Percentiles rank a stretch among this genome's conserved stretches.
phyloP scores from a whole-genome alignment of 805 yeast genomes.

The Saccharomycopsis sp. region DNA sequence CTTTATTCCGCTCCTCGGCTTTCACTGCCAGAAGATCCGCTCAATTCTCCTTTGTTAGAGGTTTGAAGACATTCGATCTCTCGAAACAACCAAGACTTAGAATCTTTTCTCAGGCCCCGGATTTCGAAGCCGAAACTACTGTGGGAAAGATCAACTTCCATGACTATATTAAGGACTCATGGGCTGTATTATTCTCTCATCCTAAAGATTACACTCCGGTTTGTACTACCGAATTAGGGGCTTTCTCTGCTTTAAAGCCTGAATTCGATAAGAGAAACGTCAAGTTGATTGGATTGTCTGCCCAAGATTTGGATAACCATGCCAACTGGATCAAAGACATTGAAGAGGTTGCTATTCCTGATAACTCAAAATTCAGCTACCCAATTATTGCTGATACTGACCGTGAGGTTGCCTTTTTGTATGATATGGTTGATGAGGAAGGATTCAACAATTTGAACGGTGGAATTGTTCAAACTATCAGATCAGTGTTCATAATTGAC shows the following conservation, averaged over 20 bases:
- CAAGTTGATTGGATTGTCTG: slow-evolving; percentile 85
- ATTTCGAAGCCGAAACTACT: slow-evolving; percentile 78
- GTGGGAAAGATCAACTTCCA: slow-evolving; percentile 82
- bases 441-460: slow-evolving; percentile 67
- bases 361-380: slow-evolving; percentile 67
- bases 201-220: slow-evolving; percentile 97
- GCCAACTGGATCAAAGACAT: slow-evolving; percentile 85
- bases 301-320: slow-evolving; percentile 77
- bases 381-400: slow-evolving; percentile 88
- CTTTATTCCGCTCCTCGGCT: neutral
- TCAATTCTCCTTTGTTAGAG: slow-evolving; percentile 1
- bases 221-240: slow-evolving; percentile 94
- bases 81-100: slow-evolving; percentile 54
- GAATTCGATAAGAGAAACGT: slow-evolving; percentile 81
- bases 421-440: slow-evolving; percentile 84
- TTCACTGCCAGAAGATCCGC: neutral
- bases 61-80: slow-evolving; percentile 11
- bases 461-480: slow-evolving; percentile 79
- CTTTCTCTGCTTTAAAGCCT: slow-evolving; percentile 82
- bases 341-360: slow-evolving; percentile 61
- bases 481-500: slow-evolving; percentile 89
- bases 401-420: slow-evolving; percentile 76
- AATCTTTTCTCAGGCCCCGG: slow-evolving; percentile 82
- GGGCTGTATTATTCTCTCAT: slow-evolving; percentile 88
- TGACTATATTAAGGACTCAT: slow-evolving; percentile 74